These are phyloP conservation scores for Syzygium aqueum DNA, from an alignment of 345 rosid genomes.

Conservation along the genomic window DNA sequence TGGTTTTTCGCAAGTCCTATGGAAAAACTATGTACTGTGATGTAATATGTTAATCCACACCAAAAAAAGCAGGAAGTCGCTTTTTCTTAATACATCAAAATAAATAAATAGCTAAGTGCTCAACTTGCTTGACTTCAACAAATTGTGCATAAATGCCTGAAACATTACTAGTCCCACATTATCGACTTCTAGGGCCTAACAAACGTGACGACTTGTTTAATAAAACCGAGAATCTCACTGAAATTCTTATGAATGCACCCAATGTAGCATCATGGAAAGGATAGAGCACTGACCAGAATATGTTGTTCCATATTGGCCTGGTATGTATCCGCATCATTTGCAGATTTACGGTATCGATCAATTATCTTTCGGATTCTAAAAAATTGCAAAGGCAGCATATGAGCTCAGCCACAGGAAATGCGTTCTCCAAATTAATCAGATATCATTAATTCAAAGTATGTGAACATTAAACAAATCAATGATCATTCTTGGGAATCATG, in stretches of 20 bases:
- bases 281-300: not conserved
- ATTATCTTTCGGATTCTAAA: constrained; percentile 32
- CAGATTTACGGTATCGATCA: constrained; percentile 28
- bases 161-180: not conserved
- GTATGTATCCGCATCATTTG: constrained; percentile 11
- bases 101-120: not conserved
- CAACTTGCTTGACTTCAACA: not conserved
- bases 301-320: constrained; percentile 9
- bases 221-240: not conserved
- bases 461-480: not conserved
- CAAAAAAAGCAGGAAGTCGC: not conserved
- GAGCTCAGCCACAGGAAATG: not conserved
- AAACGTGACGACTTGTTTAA: not conserved
- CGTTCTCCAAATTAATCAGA: not conserved
- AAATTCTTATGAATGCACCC: not conserved
- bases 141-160: not conserved
- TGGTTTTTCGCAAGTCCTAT: not conserved
- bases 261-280: not conserved
- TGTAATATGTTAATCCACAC: not conserved
- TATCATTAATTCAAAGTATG: not conserved
- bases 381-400: not conserved
- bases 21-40: not conserved
- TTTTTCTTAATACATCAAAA: not conserved
- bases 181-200: not conserved
- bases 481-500: not conserved